phyloP scores from a whole-genome alignment of 139 green algal genomes.

The Chlamydomonas sp. region DNA sequence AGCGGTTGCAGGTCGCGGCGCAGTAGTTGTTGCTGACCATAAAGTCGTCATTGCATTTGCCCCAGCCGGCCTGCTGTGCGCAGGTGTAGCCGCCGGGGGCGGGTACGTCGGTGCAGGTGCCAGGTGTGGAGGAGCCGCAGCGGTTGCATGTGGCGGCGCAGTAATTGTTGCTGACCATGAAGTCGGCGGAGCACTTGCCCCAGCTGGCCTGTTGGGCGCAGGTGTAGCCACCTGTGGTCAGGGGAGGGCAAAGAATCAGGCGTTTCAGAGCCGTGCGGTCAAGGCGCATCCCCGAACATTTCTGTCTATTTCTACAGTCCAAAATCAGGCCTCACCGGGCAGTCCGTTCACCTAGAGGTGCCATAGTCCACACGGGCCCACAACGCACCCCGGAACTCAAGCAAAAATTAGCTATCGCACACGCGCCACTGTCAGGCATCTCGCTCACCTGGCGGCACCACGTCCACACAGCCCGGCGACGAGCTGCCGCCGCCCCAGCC shows the following conservation, averaged over 20 bases:
- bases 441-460: constrained; percentile 29
- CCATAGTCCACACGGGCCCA: too few species aligned
- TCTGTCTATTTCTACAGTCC: too few species aligned
- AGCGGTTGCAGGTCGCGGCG: neutral
- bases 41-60: neutral
- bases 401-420: too few species aligned
- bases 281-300: neutral
- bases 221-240: constrained; percentile 33
- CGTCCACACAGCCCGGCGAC: constrained; percentile 7
- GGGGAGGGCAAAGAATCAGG: neutral
- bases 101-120: too few species aligned
- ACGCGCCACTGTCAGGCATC: neutral
- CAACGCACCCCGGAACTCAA: too few species aligned
- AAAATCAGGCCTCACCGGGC: too few species aligned
- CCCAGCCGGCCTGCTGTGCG: neutral
- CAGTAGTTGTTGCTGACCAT: neutral
- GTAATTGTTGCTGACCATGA: constrained; percentile 1
- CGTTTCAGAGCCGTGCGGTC: neutral
- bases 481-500: constrained; percentile 13
- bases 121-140: neutral
- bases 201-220: constrained; percentile 39
- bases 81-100: too few species aligned
- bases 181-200: constrained; percentile 14
- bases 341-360: too few species aligned
- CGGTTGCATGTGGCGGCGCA: constrained; percentile 15